phyloP scores from a whole-genome alignment of 2,329 filamentous ascomycete genomes.

The Ophiosphaerella korrae region DNA sequence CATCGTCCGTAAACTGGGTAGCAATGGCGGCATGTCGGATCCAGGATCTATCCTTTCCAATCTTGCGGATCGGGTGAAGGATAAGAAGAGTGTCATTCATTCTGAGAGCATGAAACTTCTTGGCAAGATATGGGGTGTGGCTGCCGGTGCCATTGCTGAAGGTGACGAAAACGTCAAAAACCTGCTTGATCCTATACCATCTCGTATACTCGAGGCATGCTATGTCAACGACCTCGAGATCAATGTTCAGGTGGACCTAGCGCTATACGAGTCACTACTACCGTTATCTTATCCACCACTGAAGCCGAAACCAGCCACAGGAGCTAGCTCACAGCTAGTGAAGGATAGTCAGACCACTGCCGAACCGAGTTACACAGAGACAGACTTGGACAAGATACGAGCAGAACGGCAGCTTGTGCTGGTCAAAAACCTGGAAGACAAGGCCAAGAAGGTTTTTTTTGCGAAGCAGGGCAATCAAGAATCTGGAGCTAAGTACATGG shows the following conservation, averaged over 20 bases:
- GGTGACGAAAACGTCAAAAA: conserved; percentile 77
- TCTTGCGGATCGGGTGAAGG: conserved; percentile 85
- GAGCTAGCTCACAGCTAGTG: conserved; percentile 64
- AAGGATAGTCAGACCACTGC: conserved; percentile 61
- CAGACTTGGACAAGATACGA: conserved; percentile 76
- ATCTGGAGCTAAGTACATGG: conserved; percentile 73
- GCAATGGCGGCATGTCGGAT: conserved; percentile 74
- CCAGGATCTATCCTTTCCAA: conserved; percentile 79
- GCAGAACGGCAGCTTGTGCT: conserved; percentile 84
- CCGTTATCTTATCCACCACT: conserved; percentile 84
- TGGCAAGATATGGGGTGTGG: conserved; percentile 91
- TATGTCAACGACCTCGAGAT: conserved; percentile 90
- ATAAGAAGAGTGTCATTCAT: conserved; percentile 80
- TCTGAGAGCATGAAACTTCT: conserved; percentile 85
- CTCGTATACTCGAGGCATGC: conserved; percentile 81
- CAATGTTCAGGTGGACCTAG: conserved; percentile 81
- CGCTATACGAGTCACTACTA: conserved; percentile 85
- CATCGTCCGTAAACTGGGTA: conserved; percentile 80
- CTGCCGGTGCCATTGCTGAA: conserved; percentile 80
- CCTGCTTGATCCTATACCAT: conserved; percentile 81
- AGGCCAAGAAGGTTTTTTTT: conserved; percentile 86
- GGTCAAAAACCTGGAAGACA: conserved; percentile 75
- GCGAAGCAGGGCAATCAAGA: conserved; percentile 80
- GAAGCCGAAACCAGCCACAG: conserved; percentile 58
- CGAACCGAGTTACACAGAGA: conserved; percentile 50